Evolutionary conservation across 352 stramenopile genomes (phyloP), one percentile per base, ranked within the genome.

Genomic region (Pythium apleroticum): DNA sequence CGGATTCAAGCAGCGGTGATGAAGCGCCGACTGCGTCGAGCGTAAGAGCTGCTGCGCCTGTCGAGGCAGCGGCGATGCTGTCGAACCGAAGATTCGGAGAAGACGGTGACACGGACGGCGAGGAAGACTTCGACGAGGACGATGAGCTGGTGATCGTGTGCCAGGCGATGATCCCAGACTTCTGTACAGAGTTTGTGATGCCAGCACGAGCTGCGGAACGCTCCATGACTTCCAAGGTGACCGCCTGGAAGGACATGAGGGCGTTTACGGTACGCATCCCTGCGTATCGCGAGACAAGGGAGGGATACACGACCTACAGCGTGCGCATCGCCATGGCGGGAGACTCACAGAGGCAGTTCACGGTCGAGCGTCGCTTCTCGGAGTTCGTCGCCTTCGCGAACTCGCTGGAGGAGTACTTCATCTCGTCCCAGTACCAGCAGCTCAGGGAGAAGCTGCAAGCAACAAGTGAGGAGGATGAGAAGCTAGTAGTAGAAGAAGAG

Each of bases 101-200:
- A 14, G 52, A 66, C 5, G 35, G n/a, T 45, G 46, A 48, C 17
- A 22, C n/a, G n/a, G 41, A 55, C 22, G 30, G 39, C 15, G 66
- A 79, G 11, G 65, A 67, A 8, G 50, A 73, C 3, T 62, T 82
- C 11, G 69, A 74, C 11, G 65, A 88, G 3, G 80, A 93, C 17
- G 72, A 83, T 24, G 78, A 85, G 31, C 59, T 94, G 19, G 85
- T 92, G 20, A 75, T 94, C 52, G 79, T 94, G 24, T 84, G 81
- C 19, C 77, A 66, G 20, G 73, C 80, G 25, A 78, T 74, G 14
- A 69, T 73, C 57, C 73, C 75, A 10, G 77, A 89, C 67, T 87
- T 91, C 53, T 94, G 85, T 69, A 83, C 76, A 9, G 52, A 77
- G n/a, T 92, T 89, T 57, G 55, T 82, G 25, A 65, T 71, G 10